Base-by-base conservation (phyloP, 2,329 filamentous ascomycete species). In the Pseudogymnoascus sp. region DNA sequence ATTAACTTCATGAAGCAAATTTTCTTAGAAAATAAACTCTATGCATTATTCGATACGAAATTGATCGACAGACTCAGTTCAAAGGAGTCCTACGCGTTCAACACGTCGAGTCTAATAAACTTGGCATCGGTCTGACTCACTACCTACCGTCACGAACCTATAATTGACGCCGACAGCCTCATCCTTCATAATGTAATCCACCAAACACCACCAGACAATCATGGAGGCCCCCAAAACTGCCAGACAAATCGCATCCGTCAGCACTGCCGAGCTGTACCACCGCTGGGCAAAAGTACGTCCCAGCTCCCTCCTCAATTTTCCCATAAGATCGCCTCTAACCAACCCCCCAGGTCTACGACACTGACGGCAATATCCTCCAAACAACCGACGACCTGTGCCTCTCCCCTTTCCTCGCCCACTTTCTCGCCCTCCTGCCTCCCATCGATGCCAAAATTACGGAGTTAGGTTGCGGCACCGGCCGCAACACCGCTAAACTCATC, bases 351-450 rank as follows among this genome's bases (percentile, higher is more conserved):
- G 75, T 85, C 45, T 89, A 88, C 74, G 85, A 89, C 72, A 82
- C 77, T 33, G 85, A 89, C 66, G 82, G 82, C 33, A 89, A 88
- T 70, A 85, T 88, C 70, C 77, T 89, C 0, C 85, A 88, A 74
- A 78, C 80, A 1, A 78, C 88, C 16, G 86, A 89, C 69, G 81
- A 83, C 39, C 66, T 80, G 12, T 80, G 86, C 68, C 78, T 88
- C 67, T 69, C 72, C 12, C 68, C 69, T 1, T 69, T 85, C 0
- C 76, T 88, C 0, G 80, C 82, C 0, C 65, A 70, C 0, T 79
- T 84, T 49, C 67, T 85, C 3, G 70, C 10, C 77, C 52, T 64
- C 62, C 41, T 66, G 66, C 14, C 58, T 67, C 39, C 67, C 68
- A 43, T 69, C 70, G 2, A 66, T 77, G 60, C 77, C 74, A 33